These are phyloP conservation scores for Chaetomium fimeti DNA, from an alignment of 495 filamentous ascomycete genomes.

Conservation along the genomic window DNA sequence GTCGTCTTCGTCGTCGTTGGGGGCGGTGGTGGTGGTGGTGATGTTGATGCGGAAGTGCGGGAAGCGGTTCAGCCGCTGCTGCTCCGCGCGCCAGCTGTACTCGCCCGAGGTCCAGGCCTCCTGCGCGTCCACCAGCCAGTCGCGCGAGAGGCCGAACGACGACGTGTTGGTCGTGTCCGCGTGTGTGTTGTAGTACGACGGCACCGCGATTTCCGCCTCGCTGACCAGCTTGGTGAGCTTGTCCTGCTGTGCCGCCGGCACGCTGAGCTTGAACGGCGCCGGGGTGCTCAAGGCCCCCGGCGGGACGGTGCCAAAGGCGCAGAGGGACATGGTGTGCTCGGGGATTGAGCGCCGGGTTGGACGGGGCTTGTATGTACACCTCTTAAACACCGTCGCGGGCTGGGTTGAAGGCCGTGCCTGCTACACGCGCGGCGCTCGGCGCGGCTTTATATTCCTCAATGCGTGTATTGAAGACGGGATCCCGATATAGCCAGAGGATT, in stretches of 20 bases:
- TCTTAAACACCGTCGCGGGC: no score
- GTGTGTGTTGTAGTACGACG: constrained; percentile 27
- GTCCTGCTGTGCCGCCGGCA: background rate
- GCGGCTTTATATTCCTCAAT: no score
- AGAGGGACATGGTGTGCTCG: background rate
- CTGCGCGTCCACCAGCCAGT: constrained; percentile 58
- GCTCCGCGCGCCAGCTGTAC: constrained; percentile 52
- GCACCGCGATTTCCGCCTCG: constrained; percentile 14
- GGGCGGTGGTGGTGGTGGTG: constrained; percentile 35
- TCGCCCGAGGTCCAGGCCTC: constrained; percentile 46
- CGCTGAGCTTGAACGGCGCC: background rate
- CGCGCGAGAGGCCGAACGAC: constrained; percentile 53
- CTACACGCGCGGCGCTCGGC: no score
- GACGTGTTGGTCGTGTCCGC: constrained; percentile 24
- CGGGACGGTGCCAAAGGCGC: background rate
- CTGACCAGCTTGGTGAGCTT: constrained; percentile 9
- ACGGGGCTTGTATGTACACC: background rate
- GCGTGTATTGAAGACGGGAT: background rate
- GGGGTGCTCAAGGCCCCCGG: no score
- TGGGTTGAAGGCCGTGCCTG: background rate
- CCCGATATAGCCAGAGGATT: background rate
- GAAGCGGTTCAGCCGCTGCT: constrained; percentile 60
- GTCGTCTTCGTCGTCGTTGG: no score
- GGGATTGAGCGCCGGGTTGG: background rate
- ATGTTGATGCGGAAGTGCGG: constrained; percentile 60